phyloP scores from a whole-genome alignment of 352 stramenopile species.

The Phytopythium mirpurense region DNA sequence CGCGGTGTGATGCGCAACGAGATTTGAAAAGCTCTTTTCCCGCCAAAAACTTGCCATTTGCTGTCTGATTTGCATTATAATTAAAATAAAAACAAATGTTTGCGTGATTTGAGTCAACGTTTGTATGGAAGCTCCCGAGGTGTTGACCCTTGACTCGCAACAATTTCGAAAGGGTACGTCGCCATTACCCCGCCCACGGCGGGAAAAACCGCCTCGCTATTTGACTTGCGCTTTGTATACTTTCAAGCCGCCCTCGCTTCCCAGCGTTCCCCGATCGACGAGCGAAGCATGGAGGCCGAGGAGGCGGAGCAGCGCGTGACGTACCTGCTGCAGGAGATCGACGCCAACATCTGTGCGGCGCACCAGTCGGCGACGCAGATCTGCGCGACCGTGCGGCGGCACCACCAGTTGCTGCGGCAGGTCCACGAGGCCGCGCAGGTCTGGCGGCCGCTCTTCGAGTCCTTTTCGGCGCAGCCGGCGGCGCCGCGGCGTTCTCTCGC shows the following conservation, averaged over 20 bases:
- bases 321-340: constrained; percentile 82
- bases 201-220: no score
- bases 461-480: constrained; percentile 45
- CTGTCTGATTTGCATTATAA: no score
- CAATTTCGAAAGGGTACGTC: no score
- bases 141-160: no score
- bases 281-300: constrained; percentile 60
- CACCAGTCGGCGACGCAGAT: constrained; percentile 77
- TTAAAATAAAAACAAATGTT: no score
- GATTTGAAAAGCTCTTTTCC: background rate
- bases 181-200: no score
- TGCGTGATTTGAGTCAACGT: no score
- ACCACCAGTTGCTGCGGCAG: constrained; percentile 73
- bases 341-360: constrained; percentile 74
- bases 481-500: constrained; percentile 31
- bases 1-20: background rate
- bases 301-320: constrained; percentile 75
- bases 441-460: constrained; percentile 77
- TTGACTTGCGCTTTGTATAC: no score
- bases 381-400: constrained; percentile 51
- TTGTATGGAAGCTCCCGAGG: no score
- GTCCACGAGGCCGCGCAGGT: constrained; percentile 69
- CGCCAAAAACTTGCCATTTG: constrained; percentile 1
- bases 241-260: no score
- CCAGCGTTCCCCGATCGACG: no score